Conservation (phyloP, 305 asterid genomes). For the Fraxinus sp. region DNA sequence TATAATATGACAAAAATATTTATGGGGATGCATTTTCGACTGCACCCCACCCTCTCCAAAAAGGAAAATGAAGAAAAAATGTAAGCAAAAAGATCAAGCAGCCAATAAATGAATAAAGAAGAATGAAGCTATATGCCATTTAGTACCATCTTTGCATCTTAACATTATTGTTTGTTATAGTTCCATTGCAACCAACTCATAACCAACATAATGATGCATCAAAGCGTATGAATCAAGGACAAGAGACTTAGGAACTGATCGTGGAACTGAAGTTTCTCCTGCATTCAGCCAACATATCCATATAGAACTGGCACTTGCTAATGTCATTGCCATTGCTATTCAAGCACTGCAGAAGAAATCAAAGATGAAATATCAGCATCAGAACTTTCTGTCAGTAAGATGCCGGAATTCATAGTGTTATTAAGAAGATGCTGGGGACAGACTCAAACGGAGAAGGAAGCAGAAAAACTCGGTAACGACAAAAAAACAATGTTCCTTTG, state of each 20-base stretch:
- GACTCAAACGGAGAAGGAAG: background rate
- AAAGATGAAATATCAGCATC: background rate
- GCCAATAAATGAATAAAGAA: background rate
- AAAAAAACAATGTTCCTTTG: background rate
- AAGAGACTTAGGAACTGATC: slow-evolving; percentile 42
- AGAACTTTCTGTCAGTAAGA: background rate
- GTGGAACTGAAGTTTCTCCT: slow-evolving; percentile 62
- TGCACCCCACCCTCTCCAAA: background rate
- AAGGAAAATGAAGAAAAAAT: background rate
- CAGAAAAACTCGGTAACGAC: background rate
- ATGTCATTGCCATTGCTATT: slow-evolving; percentile 64
- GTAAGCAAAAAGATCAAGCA: background rate
- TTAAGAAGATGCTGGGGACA: background rate
- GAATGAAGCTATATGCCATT: background rate
- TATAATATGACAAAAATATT: background rate
- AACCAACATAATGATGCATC: background rate
- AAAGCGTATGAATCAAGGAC: background rate
- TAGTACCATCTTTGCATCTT: background rate
- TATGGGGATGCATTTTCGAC: background rate
- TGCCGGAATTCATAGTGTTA: background rate
- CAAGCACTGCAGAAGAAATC: slow-evolving; percentile 54
- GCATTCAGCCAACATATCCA: slow-evolving; percentile 89
- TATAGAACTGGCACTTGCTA: slow-evolving; percentile 79
- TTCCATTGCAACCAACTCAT: background rate
- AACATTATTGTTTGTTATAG: background rate